phyloP scores from a whole-genome alignment of 352 stramenopile species.

The Poterioochromonas sp. region DNA sequence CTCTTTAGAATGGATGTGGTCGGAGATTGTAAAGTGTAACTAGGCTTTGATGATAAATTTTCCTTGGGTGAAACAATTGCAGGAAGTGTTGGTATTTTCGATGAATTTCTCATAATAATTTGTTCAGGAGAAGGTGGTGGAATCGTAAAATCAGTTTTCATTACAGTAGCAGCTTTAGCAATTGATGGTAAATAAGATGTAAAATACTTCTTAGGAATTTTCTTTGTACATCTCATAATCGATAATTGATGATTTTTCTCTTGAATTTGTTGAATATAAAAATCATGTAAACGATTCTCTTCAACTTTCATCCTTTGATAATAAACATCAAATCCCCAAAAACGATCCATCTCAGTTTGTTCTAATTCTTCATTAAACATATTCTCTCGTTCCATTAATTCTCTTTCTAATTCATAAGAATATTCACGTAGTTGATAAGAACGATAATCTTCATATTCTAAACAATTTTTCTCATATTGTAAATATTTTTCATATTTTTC shows the following conservation, averaged over 20 bases:
- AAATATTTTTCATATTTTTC: background rate
- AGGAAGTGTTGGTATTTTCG: too few species aligned
- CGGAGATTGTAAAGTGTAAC: too few species aligned
- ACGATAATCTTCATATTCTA: constrained; percentile 11
- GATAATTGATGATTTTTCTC: background rate
- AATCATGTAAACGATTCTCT: background rate
- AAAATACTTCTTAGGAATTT: too few species aligned
- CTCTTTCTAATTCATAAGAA: background rate
- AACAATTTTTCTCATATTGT: background rate
- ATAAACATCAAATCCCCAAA: constrained; percentile 30
- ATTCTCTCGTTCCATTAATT: background rate
- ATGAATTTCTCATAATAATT: too few species aligned
- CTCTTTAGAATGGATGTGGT: too few species aligned
- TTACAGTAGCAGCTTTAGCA: too few species aligned
- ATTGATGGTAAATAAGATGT: too few species aligned
- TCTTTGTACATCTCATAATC: too few species aligned
- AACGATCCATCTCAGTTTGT: constrained; percentile 19
- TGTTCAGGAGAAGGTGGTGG: too few species aligned
- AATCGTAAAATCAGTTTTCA: too few species aligned
- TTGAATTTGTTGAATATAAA: background rate
- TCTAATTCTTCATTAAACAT: constrained; percentile 32
- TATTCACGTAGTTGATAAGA: background rate
- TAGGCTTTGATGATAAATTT: too few species aligned
- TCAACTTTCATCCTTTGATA: background rate
- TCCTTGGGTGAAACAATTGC: too few species aligned